A percentile compares a stretch with the other conserved stretches of the same genome.
These are phyloP conservation scores for Aspergillus baeticus DNA, from an alignment of 495 filamentous ascomycete species.

Conservation along the genomic window DNA sequence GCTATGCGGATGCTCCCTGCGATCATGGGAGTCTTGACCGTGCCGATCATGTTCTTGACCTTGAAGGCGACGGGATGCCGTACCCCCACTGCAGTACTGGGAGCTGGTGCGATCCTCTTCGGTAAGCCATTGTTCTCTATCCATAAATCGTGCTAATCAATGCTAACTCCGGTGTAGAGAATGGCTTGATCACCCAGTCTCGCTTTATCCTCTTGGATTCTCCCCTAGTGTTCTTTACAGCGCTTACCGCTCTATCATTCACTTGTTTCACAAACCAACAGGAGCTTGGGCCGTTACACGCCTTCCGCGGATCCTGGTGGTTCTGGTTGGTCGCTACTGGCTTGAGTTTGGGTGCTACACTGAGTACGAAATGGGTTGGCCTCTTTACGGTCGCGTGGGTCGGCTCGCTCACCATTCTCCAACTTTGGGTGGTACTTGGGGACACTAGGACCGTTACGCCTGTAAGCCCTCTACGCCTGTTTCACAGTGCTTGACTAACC, in stretches of 20 bases:
- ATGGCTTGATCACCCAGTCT: constrained; percentile 90
- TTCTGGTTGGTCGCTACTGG: constrained; percentile 93
- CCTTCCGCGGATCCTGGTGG: constrained; percentile 92
- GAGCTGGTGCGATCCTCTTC: constrained; percentile 84
- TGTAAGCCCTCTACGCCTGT: constrained; percentile 34
- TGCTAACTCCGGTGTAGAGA: constrained; percentile 59
- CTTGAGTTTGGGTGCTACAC: constrained; percentile 82
- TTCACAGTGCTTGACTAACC: constrained; percentile 14
- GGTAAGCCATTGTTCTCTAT: constrained; percentile 50
- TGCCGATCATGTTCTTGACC: constrained; percentile 91
- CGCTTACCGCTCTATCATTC: constrained; percentile 87
- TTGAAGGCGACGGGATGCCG: constrained; percentile 88
- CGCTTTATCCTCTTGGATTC: constrained; percentile 95
- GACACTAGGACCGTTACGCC: constrained; percentile 81
- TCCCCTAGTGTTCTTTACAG: constrained; percentile 89
- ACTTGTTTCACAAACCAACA: constrained; percentile 95
- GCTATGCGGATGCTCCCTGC: constrained; percentile 95
- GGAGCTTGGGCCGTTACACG: constrained; percentile 82
- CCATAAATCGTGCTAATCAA: background rate
- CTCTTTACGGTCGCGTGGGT: constrained; percentile 99
- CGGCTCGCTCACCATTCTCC: constrained; percentile 82
- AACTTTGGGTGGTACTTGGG: constrained; percentile 92
- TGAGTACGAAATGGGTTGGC: constrained; percentile 98
- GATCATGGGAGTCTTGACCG: constrained; percentile 78
- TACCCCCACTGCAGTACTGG: constrained; percentile 76